Evolutionary conservation across 139 green algal species (phyloP), one percentile per base, ranked within the genome.

Genomic region (Auxenochlorella protothecoides): DNA sequence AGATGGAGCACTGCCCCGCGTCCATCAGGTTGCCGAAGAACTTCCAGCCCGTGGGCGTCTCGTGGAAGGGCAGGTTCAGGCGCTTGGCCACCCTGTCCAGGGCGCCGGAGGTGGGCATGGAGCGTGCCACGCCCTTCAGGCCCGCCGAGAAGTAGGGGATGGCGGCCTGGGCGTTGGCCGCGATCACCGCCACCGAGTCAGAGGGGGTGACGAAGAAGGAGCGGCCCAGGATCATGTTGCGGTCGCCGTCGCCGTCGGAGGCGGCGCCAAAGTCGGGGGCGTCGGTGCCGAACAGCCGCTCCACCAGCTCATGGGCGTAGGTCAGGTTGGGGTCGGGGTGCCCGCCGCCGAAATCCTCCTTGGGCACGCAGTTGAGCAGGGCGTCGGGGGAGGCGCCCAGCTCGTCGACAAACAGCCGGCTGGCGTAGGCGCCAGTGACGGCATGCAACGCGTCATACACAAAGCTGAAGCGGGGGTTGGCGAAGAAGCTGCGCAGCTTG

Each of bases 11-110:
- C 83, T 94, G 86, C 69, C 87, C 91, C 62, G 91, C 89, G 72
- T 98, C 93, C 94, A 98, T 98, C 10, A 98, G 89, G 83, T 98
- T 98, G 80, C 93, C 92, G 68, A 98, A 98, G 85, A 96, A 98
- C 83, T 98, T 98, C 93, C 94, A 98, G 69, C 93, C 94, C 14
- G 95, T 99, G 72, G 95, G 95, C 0, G 93, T 92, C 85, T 98
- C 92, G 79, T 96, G 97, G 82, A 97, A 97, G 82, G 91, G 95
- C 74, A 99, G 74, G 44, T 82, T 76, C 66, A 97, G 81, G 59
- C 83, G 81, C 57, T 83, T 59, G 4, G 95, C 95, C 66, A 99
- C 95, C 8, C 88, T 85, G 84, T 99, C 95, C 68, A 99, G 82
- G 0, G 95, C 95, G n/a, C 78, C 94, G 61, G 77, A 85, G 56